A percentile compares a stretch with the other conserved stretches of the same genome.
These are phyloP conservation scores for Samsoniella hepiali DNA, from an alignment of 2,329 filamentous ascomycete species.

Conservation along the genomic window DNA sequence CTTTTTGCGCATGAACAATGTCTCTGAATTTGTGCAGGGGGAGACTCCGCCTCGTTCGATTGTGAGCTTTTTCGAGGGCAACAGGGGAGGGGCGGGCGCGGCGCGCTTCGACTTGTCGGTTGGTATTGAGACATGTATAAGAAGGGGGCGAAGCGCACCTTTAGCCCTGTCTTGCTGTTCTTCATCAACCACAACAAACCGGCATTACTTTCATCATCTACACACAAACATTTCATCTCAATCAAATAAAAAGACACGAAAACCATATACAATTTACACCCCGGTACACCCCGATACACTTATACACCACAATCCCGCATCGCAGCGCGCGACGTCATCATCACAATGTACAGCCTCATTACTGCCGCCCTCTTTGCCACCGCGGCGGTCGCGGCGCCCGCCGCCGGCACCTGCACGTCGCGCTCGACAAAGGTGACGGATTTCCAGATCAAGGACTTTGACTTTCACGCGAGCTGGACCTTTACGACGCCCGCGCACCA, in stretches of 20 bases:
- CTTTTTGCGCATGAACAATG: not conserved
- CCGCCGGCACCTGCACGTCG: slow-evolving; percentile 23
- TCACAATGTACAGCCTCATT: slow-evolving; percentile 23
- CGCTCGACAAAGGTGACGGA: slow-evolving; percentile 22
- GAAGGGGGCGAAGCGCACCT: not conserved
- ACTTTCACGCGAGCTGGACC: slow-evolving; percentile 46
- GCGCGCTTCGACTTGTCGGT: not conserved
- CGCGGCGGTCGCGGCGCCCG: slow-evolving; percentile 26
- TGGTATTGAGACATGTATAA: slow-evolving; percentile 14
- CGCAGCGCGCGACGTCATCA: not conserved
- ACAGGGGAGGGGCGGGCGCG: too few relatives aligned
- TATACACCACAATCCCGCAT: not conserved
- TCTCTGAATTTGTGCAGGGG: not conserved
- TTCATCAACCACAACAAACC: too few relatives aligned
- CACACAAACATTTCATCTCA: too few relatives aligned
- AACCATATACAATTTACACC: not conserved
- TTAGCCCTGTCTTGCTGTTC: not conserved
- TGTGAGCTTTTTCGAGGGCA: too few relatives aligned
- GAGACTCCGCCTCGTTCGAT: too few relatives aligned
- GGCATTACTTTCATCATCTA: too few relatives aligned
- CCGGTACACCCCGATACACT: not conserved
- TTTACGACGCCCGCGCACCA: slow-evolving; percentile 53
- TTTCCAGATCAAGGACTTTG: slow-evolving; percentile 45
- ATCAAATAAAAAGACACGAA: not conserved
- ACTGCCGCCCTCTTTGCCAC: slow-evolving; percentile 26